These are phyloP conservation scores for Iberis amara DNA, from an alignment of 441 rosid genomes.

Conservation along the genomic window DNA sequence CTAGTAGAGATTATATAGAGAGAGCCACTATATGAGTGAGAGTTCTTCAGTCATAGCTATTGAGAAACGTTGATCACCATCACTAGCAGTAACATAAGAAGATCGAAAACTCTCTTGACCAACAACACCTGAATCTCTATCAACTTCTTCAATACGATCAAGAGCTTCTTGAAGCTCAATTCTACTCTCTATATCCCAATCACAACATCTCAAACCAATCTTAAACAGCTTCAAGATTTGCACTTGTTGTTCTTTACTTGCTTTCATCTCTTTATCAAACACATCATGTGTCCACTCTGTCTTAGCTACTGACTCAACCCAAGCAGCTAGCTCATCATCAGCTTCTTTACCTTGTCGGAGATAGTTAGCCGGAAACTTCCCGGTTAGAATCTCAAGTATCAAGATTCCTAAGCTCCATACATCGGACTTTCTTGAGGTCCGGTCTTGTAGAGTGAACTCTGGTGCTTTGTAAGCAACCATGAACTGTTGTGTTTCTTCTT, in stretches of 20 bases:
- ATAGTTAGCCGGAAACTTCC: conserved; percentile 75
- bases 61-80: conserved; percentile 48
- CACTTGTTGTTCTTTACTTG: conserved; percentile 53
- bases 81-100: conserved; percentile 48
- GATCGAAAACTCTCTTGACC: conserved; percentile 48
- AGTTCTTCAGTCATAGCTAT: conserved; percentile 52
- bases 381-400: conserved; percentile 68
- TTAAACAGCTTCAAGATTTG: conserved; percentile 75
- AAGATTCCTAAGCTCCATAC: conserved; percentile 87
- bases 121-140: conserved; percentile 54
- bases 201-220: conserved; percentile 85
- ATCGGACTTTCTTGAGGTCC: conserved; percentile 57
- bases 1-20: too few relatives aligned
- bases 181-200: conserved; percentile 61
- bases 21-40: conserved; percentile 23
- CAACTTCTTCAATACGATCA: conserved; percentile 40
- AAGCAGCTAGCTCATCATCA: conserved; percentile 54
- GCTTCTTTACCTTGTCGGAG: conserved; percentile 47
- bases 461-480: conserved; percentile 85
- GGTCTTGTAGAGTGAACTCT: conserved; percentile 45
- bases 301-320: conserved; percentile 75
- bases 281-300: conserved; percentile 88
- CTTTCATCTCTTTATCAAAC: conserved; percentile 72
- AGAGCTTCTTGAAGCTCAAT: conserved; percentile 62
- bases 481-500: conserved; percentile 55